phyloP scores from a whole-genome alignment of 805 yeast genomes.

The Candida vaughaniae region DNA sequence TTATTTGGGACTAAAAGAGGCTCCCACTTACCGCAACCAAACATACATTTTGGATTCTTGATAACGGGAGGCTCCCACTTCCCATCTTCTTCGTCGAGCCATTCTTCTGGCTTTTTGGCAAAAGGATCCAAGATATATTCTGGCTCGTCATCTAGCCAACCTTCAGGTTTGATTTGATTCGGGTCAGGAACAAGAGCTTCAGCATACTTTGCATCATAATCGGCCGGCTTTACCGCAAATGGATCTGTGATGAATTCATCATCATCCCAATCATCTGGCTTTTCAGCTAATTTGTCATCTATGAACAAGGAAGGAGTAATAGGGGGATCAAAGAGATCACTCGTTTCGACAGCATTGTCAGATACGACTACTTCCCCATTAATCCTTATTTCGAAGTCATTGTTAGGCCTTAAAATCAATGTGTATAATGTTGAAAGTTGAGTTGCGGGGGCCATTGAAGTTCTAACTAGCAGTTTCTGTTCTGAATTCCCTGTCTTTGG shows the following conservation, averaged over 20 bases:
- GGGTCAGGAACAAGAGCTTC: conserved; percentile 61
- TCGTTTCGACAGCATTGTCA: conserved; percentile 60
- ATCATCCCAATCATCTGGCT: conserved; percentile 87
- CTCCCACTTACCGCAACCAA: conserved; percentile 83
- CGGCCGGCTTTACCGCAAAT: conserved; percentile 66
- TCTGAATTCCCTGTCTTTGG: conserved; percentile 55
- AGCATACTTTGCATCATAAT: conserved; percentile 79
- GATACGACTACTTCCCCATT: conserved; percentile 73
- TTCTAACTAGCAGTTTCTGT: conserved; percentile 65
- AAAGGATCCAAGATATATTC: conserved; percentile 65
- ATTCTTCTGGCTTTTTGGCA: conserved; percentile 65
- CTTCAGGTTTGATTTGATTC: conserved; percentile 63
- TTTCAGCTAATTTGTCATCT: conserved; percentile 51
- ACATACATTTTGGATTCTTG: conserved; percentile 70
- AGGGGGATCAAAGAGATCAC: conserved; percentile 58
- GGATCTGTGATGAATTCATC: conserved; percentile 61
- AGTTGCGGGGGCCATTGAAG: conserved; percentile 64
- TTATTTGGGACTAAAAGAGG: conserved; percentile 69
- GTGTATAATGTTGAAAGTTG: conserved; percentile 72
- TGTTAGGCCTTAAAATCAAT: conserved; percentile 61
- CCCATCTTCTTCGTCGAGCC: conserved; percentile 93
- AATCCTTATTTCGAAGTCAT: conserved; percentile 75
- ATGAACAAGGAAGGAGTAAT: conserved; percentile 67
- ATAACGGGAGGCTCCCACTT: conserved; percentile 74
- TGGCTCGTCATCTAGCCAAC: conserved; percentile 72